Base-by-base conservation (phyloP, 2,329 filamentous ascomycete species). In the Colletotrichum sp. region DNA sequence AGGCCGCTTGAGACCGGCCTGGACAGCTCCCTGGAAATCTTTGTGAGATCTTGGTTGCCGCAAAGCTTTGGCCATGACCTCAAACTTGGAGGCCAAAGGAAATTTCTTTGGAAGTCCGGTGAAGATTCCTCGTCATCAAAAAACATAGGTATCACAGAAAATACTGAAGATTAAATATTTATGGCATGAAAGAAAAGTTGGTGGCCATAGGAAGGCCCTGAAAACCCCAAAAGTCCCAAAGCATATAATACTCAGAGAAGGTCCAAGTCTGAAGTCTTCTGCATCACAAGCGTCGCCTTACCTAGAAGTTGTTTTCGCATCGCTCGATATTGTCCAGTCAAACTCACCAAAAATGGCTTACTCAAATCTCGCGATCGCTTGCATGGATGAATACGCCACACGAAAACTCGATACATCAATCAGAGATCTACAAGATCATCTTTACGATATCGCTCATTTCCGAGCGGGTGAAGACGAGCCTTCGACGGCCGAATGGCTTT, bases 171-270 rank as follows among this genome's bases (percentile, higher is more conserved):
- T 48, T 0, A 1, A 7, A n/a, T 13, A 52, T 52, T 21, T 12
- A 52, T 52, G n/a, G 43, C n/a, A 52, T 52, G n/a, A 52, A 52
- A 52, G n/a, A 21, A 21, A 21, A 0, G 0, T 13, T 21, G 43
- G n/a, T 21, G 0, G n/a, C 43, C n/a, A 21, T 21, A 0, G 0
- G 18, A 12, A 48, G 18, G 1, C n/a, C 18, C n/a, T 13, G 43
- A 52, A 52, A 21, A 12, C 5, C 0, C 43, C 43, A 48, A 52
- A 52, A 21, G 43, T 13, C n/a, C 1, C 10, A 52, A 52, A 52
- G 43, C n/a, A 52, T 52, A 52, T 52, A 52, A 7, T 4, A 52
- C 43, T 21, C 8, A 21, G n/a, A 21, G n/a, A 52, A 21, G 4
- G 5, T 21, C 43, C 43, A 52, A 21, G n/a, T 21, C 43, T 10